Percentiles rank a stretch among this genome's conserved stretches.
Conservation (phyloP, 169 alveolate genomes). For the Cryptosporidium tyzzeri region DNA sequence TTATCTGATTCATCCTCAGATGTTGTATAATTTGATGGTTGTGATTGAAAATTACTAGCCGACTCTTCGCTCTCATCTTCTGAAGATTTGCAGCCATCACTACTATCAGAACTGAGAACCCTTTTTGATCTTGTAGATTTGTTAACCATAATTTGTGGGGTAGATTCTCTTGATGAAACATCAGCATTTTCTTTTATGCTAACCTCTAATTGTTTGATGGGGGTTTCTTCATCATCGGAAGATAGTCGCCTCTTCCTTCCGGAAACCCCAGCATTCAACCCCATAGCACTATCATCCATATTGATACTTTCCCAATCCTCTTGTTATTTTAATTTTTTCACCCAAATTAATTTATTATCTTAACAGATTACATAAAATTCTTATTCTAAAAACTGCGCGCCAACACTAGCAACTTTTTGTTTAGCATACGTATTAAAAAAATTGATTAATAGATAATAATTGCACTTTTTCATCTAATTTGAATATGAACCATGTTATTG, state of each 20-base stretch:
- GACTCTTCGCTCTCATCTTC: slow-evolving; percentile 38
- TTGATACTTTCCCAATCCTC: neutral
- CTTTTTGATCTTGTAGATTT: slow-evolving; percentile 66
- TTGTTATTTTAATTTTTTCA: neutral
- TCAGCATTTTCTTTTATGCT: neutral
- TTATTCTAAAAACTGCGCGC: neutral
- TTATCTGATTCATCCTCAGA: slow-evolving; percentile 1
- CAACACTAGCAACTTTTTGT: neutral
- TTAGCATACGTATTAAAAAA: neutral
- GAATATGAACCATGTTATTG: neutral
- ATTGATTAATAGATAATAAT: neutral
- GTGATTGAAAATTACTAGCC: neutral
- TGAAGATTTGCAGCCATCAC: neutral
- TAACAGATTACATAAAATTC: neutral
- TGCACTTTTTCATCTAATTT: neutral
- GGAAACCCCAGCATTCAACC: slow-evolving; percentile 28
- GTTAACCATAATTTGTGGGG: slow-evolving; percentile 38
- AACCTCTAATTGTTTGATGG: neutral
- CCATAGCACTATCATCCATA: slow-evolving; percentile 53
- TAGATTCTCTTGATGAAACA: slow-evolving; percentile 69
- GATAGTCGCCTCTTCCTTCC: slow-evolving; percentile 50
- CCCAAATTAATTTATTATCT: neutral
- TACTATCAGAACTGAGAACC: slow-evolving; percentile 48
- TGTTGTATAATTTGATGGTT: slow-evolving; percentile 14
- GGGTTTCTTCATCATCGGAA: slow-evolving; percentile 46